Evolutionary conservation across 352 stramenopile species (phyloP).

Genomic region (Elongisporangium undulatum): DNA sequence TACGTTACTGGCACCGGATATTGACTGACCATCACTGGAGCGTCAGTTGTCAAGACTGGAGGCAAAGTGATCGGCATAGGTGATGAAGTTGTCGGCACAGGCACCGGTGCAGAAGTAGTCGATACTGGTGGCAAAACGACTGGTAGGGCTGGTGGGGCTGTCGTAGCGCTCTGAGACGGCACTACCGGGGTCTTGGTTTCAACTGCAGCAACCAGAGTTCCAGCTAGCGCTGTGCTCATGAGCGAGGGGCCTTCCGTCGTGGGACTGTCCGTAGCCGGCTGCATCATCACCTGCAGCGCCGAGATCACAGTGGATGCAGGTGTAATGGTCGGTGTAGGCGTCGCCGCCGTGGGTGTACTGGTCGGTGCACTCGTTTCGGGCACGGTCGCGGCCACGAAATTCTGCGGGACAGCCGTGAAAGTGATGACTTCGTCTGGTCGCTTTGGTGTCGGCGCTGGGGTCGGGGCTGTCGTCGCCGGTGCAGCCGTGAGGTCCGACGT

Average conservation of each 20-base stretch:
- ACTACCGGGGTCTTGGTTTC: neutral
- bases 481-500: neutral
- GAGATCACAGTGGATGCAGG: neutral
- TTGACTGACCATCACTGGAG: too few species aligned
- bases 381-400: neutral
- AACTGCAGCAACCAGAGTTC: neutral
- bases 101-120: neutral
- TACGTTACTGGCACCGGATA: too few species aligned
- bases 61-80: neutral
- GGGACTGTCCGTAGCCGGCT: neutral
- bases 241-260: neutral
- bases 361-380: neutral
- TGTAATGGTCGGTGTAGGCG: neutral
- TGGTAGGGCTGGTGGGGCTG: neutral
- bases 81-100: neutral
- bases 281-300: neutral
- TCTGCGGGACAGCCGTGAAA: neutral
- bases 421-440: neutral
- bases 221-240: neutral
- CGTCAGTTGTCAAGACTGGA: neutral
- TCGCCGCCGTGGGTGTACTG: neutral
- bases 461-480: neutral
- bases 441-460: neutral
- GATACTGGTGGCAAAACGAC: neutral
- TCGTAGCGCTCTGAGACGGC: neutral